Percentiles rank a stretch among this genome's conserved stretches.
phyloP scores from a whole-genome alignment of 805 yeast species.

The Suhomyces sp. region DNA sequence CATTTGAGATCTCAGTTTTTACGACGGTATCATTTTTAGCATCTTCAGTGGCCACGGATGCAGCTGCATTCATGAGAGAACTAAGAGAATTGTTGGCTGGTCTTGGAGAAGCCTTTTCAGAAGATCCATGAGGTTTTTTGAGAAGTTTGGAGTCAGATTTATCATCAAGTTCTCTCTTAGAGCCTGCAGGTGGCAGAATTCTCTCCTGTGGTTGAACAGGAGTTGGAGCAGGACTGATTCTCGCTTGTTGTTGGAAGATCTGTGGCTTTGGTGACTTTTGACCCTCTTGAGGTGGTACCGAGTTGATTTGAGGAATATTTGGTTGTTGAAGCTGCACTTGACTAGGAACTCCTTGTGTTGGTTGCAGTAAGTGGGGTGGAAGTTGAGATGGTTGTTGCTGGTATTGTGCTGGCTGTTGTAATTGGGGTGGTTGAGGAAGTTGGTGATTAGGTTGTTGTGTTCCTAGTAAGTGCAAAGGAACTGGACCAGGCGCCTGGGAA shows the following conservation, averaged over 20 bases:
- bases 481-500: constrained; percentile 9
- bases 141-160: constrained; percentile 30
- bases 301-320: constrained; percentile 10
- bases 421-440: constrained; percentile 13
- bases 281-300: constrained; percentile 3
- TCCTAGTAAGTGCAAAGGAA: constrained; percentile 6
- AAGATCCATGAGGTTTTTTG: constrained; percentile 21
- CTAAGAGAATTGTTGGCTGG: constrained; percentile 19
- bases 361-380: constrained; percentile 15
- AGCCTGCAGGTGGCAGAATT: not conserved
- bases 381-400: constrained; percentile 13
- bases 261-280: constrained; percentile 4
- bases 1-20: too few relatives aligned
- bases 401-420: constrained; percentile 14
- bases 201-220: constrained; percentile 10
- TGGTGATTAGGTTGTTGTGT: constrained; percentile 11
- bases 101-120: constrained; percentile 9
- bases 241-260: not conserved
- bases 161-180: constrained; percentile 41
- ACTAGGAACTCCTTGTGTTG: too few relatives aligned
- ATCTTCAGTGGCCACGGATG: constrained; percentile 16
- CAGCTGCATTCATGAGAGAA: constrained; percentile 31
- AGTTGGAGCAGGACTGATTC: not conserved
- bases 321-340: too few relatives aligned
- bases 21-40: too few relatives aligned